Evolutionary conservation across 2,329 filamentous ascomycete genomes (phyloP).

Genomic region (Phaeomoniella chlamydospora): DNA sequence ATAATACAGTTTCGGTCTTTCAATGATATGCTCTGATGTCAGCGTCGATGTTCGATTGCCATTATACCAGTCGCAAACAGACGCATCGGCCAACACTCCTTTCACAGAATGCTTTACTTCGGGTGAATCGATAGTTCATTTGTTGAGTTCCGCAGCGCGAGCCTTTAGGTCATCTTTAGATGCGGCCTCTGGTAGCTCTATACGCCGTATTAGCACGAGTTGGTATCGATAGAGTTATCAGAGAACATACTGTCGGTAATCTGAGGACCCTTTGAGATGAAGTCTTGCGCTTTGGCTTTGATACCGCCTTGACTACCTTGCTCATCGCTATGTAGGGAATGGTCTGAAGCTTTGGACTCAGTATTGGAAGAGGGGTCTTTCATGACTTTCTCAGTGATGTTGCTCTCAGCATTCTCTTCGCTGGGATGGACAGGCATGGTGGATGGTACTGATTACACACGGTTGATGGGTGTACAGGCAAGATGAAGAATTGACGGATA

Average conservation of each 20-base stretch:
- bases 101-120: too few species aligned
- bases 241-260: slow-evolving; percentile 19
- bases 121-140: too few species aligned
- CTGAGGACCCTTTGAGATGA: slow-evolving; percentile 28
- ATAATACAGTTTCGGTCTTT: too few species aligned
- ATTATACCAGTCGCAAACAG: too few species aligned
- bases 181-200: slow-evolving; percentile 25
- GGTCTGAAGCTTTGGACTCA: slow-evolving; percentile 20
- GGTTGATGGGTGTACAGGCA: background rate
- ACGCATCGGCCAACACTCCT: too few species aligned
- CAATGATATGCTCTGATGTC: too few species aligned
- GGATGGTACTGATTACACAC: slow-evolving; percentile 4
- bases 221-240: slow-evolving; percentile 4
- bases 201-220: slow-evolving; percentile 1
- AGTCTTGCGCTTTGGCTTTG: slow-evolving; percentile 19
- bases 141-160: slow-evolving; percentile 53
- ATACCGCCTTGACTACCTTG: slow-evolving; percentile 7
- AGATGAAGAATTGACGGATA: background rate
- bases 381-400: slow-evolving; percentile 20
- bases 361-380: slow-evolving; percentile 18
- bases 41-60: too few species aligned
- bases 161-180: slow-evolving; percentile 53
- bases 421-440: slow-evolving; percentile 22
- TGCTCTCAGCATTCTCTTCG: slow-evolving; percentile 19
- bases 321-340: slow-evolving; percentile 18